Base-by-base conservation (phyloP, 2,329 filamentous ascomycete species). In the Drechmeria coniospora region DNA sequence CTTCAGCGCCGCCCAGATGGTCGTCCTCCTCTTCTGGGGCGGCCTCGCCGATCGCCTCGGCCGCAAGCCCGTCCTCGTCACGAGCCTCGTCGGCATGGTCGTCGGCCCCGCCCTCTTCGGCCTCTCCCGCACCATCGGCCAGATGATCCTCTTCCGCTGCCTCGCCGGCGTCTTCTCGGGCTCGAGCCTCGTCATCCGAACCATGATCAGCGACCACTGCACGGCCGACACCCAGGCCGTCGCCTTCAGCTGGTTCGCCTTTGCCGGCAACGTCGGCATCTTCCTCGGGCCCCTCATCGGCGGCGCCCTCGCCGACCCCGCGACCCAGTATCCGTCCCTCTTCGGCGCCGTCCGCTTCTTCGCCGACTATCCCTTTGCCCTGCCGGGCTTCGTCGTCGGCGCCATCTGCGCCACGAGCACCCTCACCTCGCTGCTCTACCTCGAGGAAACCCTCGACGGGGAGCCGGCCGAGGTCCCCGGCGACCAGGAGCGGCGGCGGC, bases 21-120 rank as follows among this genome's bases (percentile, higher is more conserved):
- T 68, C n/a, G 65, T 84, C 32, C 81, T 87, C 71, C 66, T 87
- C 15, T 54, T 63, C 36, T 87, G 81, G 76, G 79, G 79, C 27
- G 59, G 57, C 8, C 44, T 54, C 2, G 44, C 55, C 3, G 81
- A 90, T 49, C 63, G 66, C 6, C 50, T 74, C 21, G 80, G 81
- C 18, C 66, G 81, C 24, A 82, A 81, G 36, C 79, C 79, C 0
- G 64, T 82, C 1, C 63, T 90, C 8, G 62, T 84, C 3, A 56
- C 62, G 40, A 80, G 74, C 1, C 54, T 86, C 5, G 40, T 63
- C 10, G 81, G 80, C 22, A 64, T 82, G 21, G 53, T 67, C 1
- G 30, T 74, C 9, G 60, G 68, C 0, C 75, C 68, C 0, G 60
- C 64, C 0, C 46, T 80, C 1, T 90, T 87, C 39, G 80, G 80